A percentile compares a stretch with the other conserved stretches of the same genome.
Evolutionary conservation across 1,284 basidiomycete genomes (phyloP).

Genomic region (Apiotrichum domesticum): DNA sequence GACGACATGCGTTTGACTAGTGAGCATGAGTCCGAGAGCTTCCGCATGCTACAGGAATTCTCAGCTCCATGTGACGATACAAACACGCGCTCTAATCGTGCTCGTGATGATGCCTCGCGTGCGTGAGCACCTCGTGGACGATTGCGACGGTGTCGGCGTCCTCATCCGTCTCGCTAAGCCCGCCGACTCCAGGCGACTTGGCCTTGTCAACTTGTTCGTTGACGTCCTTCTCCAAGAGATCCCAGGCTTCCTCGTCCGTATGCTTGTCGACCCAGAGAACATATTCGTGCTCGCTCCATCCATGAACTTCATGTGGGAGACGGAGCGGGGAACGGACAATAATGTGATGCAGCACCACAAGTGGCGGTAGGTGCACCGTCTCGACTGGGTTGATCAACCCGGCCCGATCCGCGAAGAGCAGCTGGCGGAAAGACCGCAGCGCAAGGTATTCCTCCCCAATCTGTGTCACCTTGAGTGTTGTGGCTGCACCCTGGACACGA

Average conservation of each 20-base stretch:
- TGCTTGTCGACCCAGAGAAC: slow-evolving; percentile 45
- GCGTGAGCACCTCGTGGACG: slow-evolving; percentile 11
- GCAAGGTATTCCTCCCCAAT: slow-evolving; percentile 74
- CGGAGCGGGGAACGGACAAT: slow-evolving; percentile 79
- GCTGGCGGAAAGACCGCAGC: slow-evolving; percentile 66
- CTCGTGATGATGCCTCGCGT: slow-evolving; percentile 16
- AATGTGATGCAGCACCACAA: slow-evolving; percentile 84
- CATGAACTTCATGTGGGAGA: slow-evolving; percentile 76
- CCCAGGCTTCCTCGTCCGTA: slow-evolving; percentile 30
- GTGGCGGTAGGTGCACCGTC: slow-evolving; percentile 65
- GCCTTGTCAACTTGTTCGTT: slow-evolving; percentile 28
- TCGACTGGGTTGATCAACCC: slow-evolving; percentile 59
- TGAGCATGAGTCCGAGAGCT: too few relatives aligned
- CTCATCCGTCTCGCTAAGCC: slow-evolving; percentile 6
- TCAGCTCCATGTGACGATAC: too few relatives aligned
- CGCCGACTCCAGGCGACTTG: neutral
- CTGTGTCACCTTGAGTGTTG: slow-evolving; percentile 60
- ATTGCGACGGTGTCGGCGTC: slow-evolving; percentile 8
- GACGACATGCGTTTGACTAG: too few relatives aligned
- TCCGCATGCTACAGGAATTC: neutral
- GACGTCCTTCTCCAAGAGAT: slow-evolving; percentile 38
- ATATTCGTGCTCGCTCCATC: slow-evolving; percentile 89
- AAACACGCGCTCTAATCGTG: neutral
- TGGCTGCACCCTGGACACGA: slow-evolving; percentile 52
- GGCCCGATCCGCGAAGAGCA: slow-evolving; percentile 76